phyloP scores from a whole-genome alignment of 495 filamentous ascomycete genomes.

The Choiromyces venosus region DNA sequence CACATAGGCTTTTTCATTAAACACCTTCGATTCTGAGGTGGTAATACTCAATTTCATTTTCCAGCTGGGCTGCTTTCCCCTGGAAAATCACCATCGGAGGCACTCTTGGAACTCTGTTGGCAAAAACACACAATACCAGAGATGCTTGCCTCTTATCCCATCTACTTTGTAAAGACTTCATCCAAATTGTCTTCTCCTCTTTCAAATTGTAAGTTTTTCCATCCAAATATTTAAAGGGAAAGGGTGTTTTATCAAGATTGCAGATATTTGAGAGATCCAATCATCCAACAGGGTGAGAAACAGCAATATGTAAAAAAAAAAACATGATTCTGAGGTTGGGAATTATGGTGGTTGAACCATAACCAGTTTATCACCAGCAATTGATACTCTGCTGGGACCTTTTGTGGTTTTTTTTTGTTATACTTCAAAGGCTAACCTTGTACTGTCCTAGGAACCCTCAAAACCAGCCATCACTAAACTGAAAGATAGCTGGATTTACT shows the following conservation, averaged over 20 bases:
- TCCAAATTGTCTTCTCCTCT: slow-evolving; percentile 10
- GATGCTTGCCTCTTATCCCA: slow-evolving; percentile 20
- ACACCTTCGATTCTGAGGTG: neutral
- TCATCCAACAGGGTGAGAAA: neutral
- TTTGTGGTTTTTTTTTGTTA: slow-evolving; percentile 6
- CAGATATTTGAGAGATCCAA: slow-evolving; percentile 8
- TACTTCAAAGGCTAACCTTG: slow-evolving; percentile 7
- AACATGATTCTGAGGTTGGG: too few species aligned
- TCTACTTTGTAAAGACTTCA: slow-evolving; percentile 8
- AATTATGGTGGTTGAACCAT: slow-evolving; percentile 5
- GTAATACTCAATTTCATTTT: neutral
- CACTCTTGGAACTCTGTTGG: neutral
- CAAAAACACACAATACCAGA: slow-evolving; percentile 8
- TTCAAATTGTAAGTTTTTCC: slow-evolving; percentile 16
- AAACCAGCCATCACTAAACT: slow-evolving; percentile 13
- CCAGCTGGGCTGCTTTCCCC: neutral
- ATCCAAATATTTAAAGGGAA: slow-evolving; percentile 14
- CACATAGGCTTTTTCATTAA: slow-evolving; percentile 6
- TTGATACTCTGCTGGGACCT: slow-evolving; percentile 8
- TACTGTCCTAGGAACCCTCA: slow-evolving; percentile 6
- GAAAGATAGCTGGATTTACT: neutral
- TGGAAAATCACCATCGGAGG: slow-evolving; percentile 12
- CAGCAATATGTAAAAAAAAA: neutral
- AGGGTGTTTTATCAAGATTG: slow-evolving; percentile 13
- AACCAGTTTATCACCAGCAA: neutral